These are phyloP conservation scores for Scutellaria barbata DNA, from an alignment of 257 asterid genomes.

Conservation along the genomic window DNA sequence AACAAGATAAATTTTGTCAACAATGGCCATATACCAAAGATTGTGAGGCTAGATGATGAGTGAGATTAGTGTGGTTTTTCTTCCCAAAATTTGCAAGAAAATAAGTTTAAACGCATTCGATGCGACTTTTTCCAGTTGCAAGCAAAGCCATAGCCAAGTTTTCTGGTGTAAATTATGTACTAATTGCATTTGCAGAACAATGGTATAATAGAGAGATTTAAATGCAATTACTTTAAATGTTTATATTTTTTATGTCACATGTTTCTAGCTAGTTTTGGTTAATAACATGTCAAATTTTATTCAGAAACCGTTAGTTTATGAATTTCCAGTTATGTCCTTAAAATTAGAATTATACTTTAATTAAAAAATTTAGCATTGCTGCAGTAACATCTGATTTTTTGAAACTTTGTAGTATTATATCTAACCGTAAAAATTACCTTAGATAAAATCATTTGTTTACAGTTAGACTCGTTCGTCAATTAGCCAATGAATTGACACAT, in stretches of 20 bases:
- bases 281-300: too few relatives aligned
- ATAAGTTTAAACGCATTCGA: neutral
- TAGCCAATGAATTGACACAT: too few relatives aligned
- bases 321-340: too few relatives aligned
- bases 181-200: conserved; percentile 25
- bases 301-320: too few relatives aligned
- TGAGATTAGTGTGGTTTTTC: conserved; percentile 14
- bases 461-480: too few relatives aligned
- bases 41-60: conserved; percentile 65
- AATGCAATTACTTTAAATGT: conserved; percentile 9
- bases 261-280: conserved; percentile 5
- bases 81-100: neutral
- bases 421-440: too few relatives aligned
- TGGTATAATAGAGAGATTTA: conserved; percentile 11
- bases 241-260: neutral
- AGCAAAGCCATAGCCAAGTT: conserved; percentile 30
- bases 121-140: conserved; percentile 14
- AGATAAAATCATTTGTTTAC: too few relatives aligned
- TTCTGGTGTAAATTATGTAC: conserved; percentile 31
- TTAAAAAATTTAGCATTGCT: too few relatives aligned
- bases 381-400: too few relatives aligned
- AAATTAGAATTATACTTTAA: too few relatives aligned
- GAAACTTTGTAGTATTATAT: too few relatives aligned
- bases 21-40: conserved; percentile 75
- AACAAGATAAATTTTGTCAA: conserved; percentile 81